Evolutionary conservation across 2,329 filamentous ascomycete species (phyloP).

Genomic region (Mariannaea sp.): DNA sequence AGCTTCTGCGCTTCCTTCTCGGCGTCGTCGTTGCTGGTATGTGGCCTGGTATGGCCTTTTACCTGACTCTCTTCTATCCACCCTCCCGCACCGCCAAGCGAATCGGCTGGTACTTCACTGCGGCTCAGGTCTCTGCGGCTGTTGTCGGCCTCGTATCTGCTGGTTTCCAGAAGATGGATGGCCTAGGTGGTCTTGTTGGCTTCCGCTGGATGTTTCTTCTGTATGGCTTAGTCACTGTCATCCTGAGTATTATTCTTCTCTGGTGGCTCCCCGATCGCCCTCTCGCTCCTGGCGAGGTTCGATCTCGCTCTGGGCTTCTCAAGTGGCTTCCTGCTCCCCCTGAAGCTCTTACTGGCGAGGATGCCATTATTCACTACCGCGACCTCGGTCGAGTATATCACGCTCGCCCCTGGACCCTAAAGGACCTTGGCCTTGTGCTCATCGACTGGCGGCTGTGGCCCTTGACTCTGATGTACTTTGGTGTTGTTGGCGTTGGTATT

Average conservation of each 20-base stretch:
- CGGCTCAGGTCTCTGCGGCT: constrained; percentile 84
- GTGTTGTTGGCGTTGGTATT: constrained; percentile 89
- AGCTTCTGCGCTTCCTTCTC: constrained; percentile 83
- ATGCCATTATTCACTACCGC: constrained; percentile 81
- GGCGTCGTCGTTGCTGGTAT: constrained; percentile 89
- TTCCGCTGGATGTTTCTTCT: constrained; percentile 94
- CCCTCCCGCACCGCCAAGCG: constrained; percentile 84
- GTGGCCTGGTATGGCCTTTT: constrained; percentile 96
- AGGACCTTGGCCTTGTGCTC: constrained; percentile 71
- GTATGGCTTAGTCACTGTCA: constrained; percentile 76
- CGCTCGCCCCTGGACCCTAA: constrained; percentile 71
- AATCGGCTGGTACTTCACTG: constrained; percentile 89
- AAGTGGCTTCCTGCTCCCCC: constrained; percentile 70
- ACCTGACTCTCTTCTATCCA: constrained; percentile 89
- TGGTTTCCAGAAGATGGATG: constrained; percentile 91
- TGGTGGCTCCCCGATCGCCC: constrained; percentile 94
- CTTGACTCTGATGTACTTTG: constrained; percentile 88
- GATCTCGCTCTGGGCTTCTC: constrained; percentile 55
- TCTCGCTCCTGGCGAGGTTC: constrained; percentile 68
- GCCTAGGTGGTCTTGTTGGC: constrained; percentile 73
- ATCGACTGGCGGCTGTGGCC: constrained; percentile 91
- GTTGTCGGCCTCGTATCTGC: constrained; percentile 89
- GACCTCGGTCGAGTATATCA: constrained; percentile 84
- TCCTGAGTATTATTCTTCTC: constrained; percentile 73
- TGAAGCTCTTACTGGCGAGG: constrained; percentile 75